These are phyloP conservation scores for Debaryomyces sp. DNA, from an alignment of 1,139 yeast genomes.

Conservation along the genomic window DNA sequence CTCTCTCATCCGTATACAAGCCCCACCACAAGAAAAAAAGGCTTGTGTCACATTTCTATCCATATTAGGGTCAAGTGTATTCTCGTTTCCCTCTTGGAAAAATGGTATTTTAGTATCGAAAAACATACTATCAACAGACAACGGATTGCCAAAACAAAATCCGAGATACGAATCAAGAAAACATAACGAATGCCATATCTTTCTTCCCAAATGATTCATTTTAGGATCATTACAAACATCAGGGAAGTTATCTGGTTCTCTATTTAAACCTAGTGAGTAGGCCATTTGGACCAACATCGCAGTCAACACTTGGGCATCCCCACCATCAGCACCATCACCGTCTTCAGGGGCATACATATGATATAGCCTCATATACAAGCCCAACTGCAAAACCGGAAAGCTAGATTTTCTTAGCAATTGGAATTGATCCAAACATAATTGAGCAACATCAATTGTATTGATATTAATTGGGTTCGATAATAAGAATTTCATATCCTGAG, in stretches of 20 bases:
- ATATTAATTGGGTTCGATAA: constrained; percentile 50
- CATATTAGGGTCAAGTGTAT: constrained; percentile 21
- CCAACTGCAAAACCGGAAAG: constrained; percentile 52
- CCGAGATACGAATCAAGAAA: constrained; percentile 30
- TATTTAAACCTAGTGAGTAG: constrained; percentile 46
- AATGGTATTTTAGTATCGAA: constrained; percentile 34
- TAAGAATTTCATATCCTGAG: constrained; percentile 43
- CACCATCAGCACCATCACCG: constrained; percentile 51
- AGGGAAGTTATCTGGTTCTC: constrained; percentile 39
- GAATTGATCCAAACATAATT: constrained; percentile 55
- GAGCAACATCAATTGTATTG: constrained; percentile 50
- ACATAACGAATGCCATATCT: constrained; percentile 49
- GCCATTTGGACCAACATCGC: constrained; percentile 48
- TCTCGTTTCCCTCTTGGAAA: constrained; percentile 26
- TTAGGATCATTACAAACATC: constrained; percentile 25
- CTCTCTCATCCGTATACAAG: constrained; percentile 8
- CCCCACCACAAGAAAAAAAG: constrained; percentile 11
- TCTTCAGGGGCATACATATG: constrained; percentile 53
- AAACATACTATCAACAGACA: constrained; percentile 19
- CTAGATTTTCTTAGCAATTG: constrained; percentile 50
- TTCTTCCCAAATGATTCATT: constrained; percentile 46
- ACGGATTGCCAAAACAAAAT: constrained; percentile 33
- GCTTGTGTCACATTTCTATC: constrained; percentile 26
- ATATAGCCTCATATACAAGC: constrained; percentile 39
- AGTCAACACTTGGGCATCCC: constrained; percentile 41